Evolutionary conservation across 129 eudicot genomes (phyloP).

Genomic region (Helianthus annuus): HanXRQr2.0-SUNRISE NC_035443.2:161469169-161469668

Average conservation of each 20-base stretch:
- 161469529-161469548: background rate
- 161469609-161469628: background rate
- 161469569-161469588: background rate
- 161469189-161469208: background rate
- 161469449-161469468: background rate
- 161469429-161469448: background rate
- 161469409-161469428: slow-evolving; percentile 81
- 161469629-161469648: background rate
- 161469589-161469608: slow-evolving; percentile 1
- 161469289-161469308: background rate
- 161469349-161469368: slow-evolving; percentile 78
- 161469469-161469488: background rate
- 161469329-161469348: slow-evolving; percentile 65
- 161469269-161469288: background rate
- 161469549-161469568: background rate
- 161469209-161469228: background rate
- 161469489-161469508: background rate
- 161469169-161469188: background rate
- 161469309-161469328: background rate
- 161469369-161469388: slow-evolving; percentile 82
- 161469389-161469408: slow-evolving; percentile 83
- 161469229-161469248: background rate
- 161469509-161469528: background rate
- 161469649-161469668: background rate
- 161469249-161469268: background rate